Evolutionary conservation across 169 alveolate species (phyloP), one percentile per base, ranked within the genome.

Genomic region (Eimeria acervulina): DNA sequence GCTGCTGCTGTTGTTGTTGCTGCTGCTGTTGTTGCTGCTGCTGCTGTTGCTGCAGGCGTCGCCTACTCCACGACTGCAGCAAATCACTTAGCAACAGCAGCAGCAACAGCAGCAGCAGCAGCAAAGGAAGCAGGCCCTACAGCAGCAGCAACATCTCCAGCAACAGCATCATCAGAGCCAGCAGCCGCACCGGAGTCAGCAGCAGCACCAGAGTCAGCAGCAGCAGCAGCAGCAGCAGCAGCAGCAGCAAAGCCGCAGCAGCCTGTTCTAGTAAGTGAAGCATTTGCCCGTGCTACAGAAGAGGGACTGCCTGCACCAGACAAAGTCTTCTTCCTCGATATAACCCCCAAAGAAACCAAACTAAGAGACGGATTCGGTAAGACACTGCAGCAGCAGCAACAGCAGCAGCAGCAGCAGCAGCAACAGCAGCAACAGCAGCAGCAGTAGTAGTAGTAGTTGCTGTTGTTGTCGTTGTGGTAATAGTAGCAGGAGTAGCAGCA

Each of bases 351-450:
- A 40, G 88, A 78, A 10, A 28, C 88, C 1, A 3, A 10, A 36
- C 28, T 5, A 23, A 78, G 88, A 36, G 63, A 40, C 7, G 88
- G 88, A 47, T 78, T 10, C 44, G 88, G 88, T 78, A 33, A 38
- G 88, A 55, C 2, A 42, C 83, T 15, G 52, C 83, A 36, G 83
- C 83, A 72, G 83, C 83, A 72, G 44, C 52, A 72, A 17, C 83
- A 63, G 74, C 74, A 63, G 74, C 74, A 63, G 74, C 74, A 63
- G 74, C 74, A 63, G n/a, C 31, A 19, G 74, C 74, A 17, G 74
- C 10, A 63, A 21, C n/a, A 63, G 74, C n/a, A 63, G 74, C n/a
- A 63, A 21, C 74, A 63, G 74, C n/a, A 63, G 74, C n/a, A 63
- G 74, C n/a, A 63, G n/a, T 6, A 63, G 26, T 63, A 63, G 74